Evolutionary conservation across 2,329 filamentous ascomycete genomes (phyloP).

Genomic region (Diaporthe ilicicola): DNA sequence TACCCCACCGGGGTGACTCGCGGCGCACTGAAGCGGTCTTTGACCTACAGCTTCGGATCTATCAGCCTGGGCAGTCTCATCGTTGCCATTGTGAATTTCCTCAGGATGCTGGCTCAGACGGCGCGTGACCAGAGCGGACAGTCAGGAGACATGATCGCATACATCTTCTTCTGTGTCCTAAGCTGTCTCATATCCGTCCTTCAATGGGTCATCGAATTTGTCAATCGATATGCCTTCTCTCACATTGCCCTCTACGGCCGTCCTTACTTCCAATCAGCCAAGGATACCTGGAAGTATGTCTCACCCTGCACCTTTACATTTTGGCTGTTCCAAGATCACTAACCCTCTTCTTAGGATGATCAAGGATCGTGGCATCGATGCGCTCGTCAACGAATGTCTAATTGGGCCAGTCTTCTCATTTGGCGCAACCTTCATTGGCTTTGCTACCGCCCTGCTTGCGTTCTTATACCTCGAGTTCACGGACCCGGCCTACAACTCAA

Average conservation of each 20-base stretch:
- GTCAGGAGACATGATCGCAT: slow-evolving; percentile 73
- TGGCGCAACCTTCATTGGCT: slow-evolving; percentile 84
- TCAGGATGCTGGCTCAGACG: slow-evolving; percentile 84
- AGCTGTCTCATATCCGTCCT: slow-evolving; percentile 80
- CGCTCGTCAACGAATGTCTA: slow-evolving; percentile 87
- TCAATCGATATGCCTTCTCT: slow-evolving; percentile 92
- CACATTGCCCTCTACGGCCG: slow-evolving; percentile 95
- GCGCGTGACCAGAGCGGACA: slow-evolving; percentile 71
- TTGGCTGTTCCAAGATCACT: not conserved
- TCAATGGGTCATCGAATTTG: slow-evolving; percentile 86
- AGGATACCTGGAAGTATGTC: slow-evolving; percentile 79
- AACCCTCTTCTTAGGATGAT: slow-evolving; percentile 69
- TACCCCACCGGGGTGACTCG: slow-evolving; percentile 83
- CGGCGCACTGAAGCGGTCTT: slow-evolving; percentile 80
- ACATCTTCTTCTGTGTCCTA: slow-evolving; percentile 76
- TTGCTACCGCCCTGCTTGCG: slow-evolving; percentile 80
- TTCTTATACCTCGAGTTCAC: slow-evolving; percentile 91
- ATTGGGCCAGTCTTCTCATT: slow-evolving; percentile 78
- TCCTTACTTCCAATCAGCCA: slow-evolving; percentile 84
- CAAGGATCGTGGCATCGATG: slow-evolving; percentile 90
- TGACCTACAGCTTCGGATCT: slow-evolving; percentile 93
- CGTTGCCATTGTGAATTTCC: slow-evolving; percentile 85
- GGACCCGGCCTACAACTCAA: slow-evolving; percentile 77
- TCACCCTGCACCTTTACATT: not conserved
- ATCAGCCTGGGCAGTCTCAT: slow-evolving; percentile 87